Percentiles rank a stretch among this genome's conserved stretches.
Evolutionary conservation across 768 basidiomycete species (phyloP).

Genomic region (Kondoa malvinella): DNA sequence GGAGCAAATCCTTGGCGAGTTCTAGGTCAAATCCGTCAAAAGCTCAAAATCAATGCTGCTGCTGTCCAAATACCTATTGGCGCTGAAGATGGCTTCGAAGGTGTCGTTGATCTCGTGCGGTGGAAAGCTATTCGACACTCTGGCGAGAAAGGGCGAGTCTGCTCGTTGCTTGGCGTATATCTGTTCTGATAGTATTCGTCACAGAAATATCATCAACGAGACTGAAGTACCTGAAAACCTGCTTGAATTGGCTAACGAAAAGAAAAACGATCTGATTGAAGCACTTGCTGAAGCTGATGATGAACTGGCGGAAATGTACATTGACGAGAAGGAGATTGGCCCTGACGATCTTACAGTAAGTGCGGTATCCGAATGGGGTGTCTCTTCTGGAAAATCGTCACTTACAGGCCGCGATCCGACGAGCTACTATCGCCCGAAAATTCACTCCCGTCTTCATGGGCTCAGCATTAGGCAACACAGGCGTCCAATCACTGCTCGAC

Average conservation of each 20-base stretch:
- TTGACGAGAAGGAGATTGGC: slow-evolving; percentile 63
- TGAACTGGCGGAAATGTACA: slow-evolving; percentile 71
- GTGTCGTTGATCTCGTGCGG: slow-evolving; percentile 82
- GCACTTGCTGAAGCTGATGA: slow-evolving; percentile 94
- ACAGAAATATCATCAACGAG: slow-evolving; percentile 57
- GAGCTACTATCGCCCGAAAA: slow-evolving; percentile 67
- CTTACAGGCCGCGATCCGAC: slow-evolving; percentile 52
- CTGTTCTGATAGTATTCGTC: not conserved
- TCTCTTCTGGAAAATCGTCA: not conserved
- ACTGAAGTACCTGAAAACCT: slow-evolving; percentile 70
- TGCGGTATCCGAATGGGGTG: not conserved
- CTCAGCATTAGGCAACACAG: slow-evolving; percentile 93
- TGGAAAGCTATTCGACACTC: slow-evolving; percentile 91
- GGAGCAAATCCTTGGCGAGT: slow-evolving; percentile 97
- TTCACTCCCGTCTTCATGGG: slow-evolving; percentile 96
- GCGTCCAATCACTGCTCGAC: slow-evolving; percentile 80
- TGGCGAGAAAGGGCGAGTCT: slow-evolving; percentile 71
- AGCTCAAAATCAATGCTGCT: slow-evolving; percentile 80
- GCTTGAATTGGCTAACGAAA: slow-evolving; percentile 55
- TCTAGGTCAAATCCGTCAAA: slow-evolving; percentile 72
- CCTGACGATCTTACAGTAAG: slow-evolving; percentile 47
- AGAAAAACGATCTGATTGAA: slow-evolving; percentile 81
- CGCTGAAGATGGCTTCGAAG: slow-evolving; percentile 62
- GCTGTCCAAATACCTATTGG: slow-evolving; percentile 95
- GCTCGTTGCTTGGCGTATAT: not conserved